Base-by-base conservation (phyloP, 768 basidiomycete genomes). In the Pulveroboletus frians region DNA sequence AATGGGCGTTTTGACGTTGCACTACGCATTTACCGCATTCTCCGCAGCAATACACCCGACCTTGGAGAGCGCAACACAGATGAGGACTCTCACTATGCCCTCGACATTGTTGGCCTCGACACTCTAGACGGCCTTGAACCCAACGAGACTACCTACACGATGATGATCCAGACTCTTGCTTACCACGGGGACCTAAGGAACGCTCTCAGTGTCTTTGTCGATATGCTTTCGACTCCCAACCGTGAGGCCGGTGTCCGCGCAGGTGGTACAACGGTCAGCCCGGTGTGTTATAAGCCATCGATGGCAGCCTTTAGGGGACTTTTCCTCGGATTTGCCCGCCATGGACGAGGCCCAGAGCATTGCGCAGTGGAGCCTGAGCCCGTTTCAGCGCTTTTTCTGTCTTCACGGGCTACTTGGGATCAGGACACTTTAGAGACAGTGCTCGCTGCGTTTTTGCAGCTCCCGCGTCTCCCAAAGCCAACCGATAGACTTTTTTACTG, bases 281-380 rank as follows among this genome's bases (percentile, higher is more conserved):
- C 68, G 2, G 50, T 49, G 10, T 59, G 60, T 8, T 77, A 73
- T 47, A 64, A 60, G 21, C 78, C 79, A 3, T 78, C 73, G 1
- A 60, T 79, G 40, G 66, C 76, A 18, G 71, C 80, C 29, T 92
- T 84, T 63, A 80, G 87, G 18, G 79, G 79, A 15, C 63, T 93
- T 35, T 91, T 93, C 60, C 74, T 85, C 15, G 89, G 87, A 1
- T 92, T 90, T 62, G 70, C 73, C 7, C 78, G 77, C 10, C 81
- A 87, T 55, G 86, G 78, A 21, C 50, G 46, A 34, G 54, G 67
- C 26, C 59, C 65, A 37, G 47, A 39, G 4, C 44, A 53, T 18
- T 23, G 23, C n/a, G 10, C 20, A 8, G 29, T 15, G 31, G 46
- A 37, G 5, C 29, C 47, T 37, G 52, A 34, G 39, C 37, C 26